Evolutionary conservation across 257 asterid species (phyloP).

Genomic region (Solanum pinnatisectum): DNA sequence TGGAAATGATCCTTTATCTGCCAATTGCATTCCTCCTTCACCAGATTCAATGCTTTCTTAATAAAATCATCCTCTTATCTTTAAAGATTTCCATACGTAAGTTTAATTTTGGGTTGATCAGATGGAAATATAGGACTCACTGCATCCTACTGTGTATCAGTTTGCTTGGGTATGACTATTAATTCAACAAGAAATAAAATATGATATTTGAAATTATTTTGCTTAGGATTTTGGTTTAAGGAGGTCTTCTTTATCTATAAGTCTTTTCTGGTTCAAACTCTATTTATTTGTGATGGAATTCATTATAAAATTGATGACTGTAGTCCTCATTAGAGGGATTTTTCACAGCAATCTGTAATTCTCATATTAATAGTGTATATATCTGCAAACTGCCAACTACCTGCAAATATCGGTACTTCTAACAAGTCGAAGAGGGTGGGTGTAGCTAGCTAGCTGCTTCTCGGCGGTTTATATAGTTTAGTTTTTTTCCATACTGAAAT

Average conservation of each 20-base stretch:
- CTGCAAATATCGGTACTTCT: not conserved
- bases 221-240: not conserved
- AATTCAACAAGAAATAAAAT: not conserved
- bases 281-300: not conserved
- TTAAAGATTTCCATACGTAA: not conserved
- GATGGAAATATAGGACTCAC: not conserved
- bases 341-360: not conserved
- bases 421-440: not conserved
- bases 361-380: not conserved
- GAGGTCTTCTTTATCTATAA: not conserved
- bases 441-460: not conserved
- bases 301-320: not conserved
- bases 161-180: not conserved
- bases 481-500: not conserved
- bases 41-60: not conserved
- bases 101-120: not conserved
- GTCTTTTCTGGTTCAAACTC: not conserved
- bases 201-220: not conserved
- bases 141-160: not conserved
- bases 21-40: not conserved
- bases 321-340: not conserved
- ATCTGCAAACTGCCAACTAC: not conserved
- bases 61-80: not conserved
- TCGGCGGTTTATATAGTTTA: not conserved
- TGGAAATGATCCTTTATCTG: not conserved